Conservation (phyloP, 352 stramenopile species). For the Discostella stelligera region DNA sequence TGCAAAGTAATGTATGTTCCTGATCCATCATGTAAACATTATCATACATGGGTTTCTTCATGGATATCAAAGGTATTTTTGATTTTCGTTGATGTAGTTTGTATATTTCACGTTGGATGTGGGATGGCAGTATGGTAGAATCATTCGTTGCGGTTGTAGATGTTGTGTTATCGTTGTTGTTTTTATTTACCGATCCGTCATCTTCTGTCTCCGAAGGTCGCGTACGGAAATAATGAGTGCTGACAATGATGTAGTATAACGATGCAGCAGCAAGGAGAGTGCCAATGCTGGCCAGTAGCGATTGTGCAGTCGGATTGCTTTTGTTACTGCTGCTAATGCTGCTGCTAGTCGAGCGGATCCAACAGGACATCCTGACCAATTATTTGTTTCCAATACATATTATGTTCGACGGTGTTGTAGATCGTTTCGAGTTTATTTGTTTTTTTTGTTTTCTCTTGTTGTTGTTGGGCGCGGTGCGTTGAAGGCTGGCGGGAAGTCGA, state of each 20-base stretch:
- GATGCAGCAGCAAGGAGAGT: slow-evolving; percentile 3
- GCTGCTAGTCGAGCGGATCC: no score
- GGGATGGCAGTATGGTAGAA: slow-evolving; percentile 48
- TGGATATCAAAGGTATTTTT: slow-evolving; percentile 62
- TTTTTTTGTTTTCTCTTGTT: no score
- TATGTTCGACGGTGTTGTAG: no score
- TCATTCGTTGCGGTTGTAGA: no score
- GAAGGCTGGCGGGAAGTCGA: no score
- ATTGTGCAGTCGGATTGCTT: not conserved
- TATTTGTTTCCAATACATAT: no score
- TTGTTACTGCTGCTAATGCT: slow-evolving; percentile 1
- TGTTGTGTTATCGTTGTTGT: not conserved
- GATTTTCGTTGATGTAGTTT: slow-evolving; percentile 63
- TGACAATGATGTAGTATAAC: slow-evolving; percentile 4
- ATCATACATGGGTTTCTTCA: slow-evolving; percentile 80
- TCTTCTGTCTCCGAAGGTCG: not conserved
- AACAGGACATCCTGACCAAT: no score
- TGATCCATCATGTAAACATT: slow-evolving; percentile 75
- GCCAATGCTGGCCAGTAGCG: slow-evolving; percentile 1
- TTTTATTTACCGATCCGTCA: no score
- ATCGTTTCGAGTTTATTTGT: no score
- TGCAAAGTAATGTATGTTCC: slow-evolving; percentile 52
- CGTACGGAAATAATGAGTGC: not conserved
- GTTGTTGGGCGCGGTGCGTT: no score
- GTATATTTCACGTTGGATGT: slow-evolving; percentile 61